These are phyloP conservation scores for Picochlorum sp. DNA, from an alignment of 139 green algal genomes.

Conservation along the genomic window DNA sequence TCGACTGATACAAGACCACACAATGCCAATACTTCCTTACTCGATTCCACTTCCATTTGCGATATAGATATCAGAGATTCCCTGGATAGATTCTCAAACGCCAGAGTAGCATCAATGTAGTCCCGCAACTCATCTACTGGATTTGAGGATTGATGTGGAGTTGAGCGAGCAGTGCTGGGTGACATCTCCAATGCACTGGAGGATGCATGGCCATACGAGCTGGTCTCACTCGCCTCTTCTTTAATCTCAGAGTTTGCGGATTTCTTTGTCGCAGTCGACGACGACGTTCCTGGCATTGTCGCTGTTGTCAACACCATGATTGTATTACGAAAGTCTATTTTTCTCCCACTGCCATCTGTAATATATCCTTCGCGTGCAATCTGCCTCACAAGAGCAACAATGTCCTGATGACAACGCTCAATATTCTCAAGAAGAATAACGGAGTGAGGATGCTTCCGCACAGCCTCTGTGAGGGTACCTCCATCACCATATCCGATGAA, in stretches of 20 bases:
- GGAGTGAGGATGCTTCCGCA: slow-evolving; percentile 55
- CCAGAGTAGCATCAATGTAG: neutral
- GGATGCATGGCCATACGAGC: too few relatives aligned
- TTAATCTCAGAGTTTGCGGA: too few relatives aligned
- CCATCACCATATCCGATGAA: slow-evolving; percentile 64
- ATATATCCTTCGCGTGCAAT: slow-evolving; percentile 17
- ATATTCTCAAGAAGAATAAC: slow-evolving; percentile 56
- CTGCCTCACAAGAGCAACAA: slow-evolving; percentile 16
- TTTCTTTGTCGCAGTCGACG: too few relatives aligned
- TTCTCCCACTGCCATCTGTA: slow-evolving; percentile 22
- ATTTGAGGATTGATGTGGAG: too few relatives aligned
- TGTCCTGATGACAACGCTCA: slow-evolving; percentile 21
- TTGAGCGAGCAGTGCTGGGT: too few relatives aligned
- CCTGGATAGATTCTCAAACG: neutral
- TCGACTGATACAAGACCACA: neutral
- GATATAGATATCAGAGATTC: neutral
- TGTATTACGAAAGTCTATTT: slow-evolving; percentile 19
- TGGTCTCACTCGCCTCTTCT: too few relatives aligned
- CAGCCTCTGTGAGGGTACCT: slow-evolving; percentile 41
- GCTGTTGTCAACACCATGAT: slow-evolving; percentile 15
- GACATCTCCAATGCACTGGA: too few relatives aligned
- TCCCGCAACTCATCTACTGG: neutral
- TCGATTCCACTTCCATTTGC: neutral
- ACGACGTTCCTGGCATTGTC: too few relatives aligned
- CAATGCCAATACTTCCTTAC: neutral